Evolutionary conservation across 148 eudicot species (phyloP), one percentile per base, ranked within the genome.

Genomic region (Heliosperma pusillum): DNA sequence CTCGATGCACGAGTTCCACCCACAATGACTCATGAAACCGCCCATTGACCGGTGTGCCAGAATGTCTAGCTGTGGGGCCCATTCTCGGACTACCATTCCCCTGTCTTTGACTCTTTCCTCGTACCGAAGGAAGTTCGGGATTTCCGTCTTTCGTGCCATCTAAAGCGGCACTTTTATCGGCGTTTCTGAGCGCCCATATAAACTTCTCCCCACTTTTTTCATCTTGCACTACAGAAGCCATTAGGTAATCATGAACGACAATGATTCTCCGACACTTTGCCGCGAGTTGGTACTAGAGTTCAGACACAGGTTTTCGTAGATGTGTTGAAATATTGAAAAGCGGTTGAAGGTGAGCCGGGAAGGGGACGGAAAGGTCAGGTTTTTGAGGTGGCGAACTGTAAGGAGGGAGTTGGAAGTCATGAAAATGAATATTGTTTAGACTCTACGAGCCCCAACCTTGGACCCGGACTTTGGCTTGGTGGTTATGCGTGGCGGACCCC

Each of bases 171-270:
- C 52, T 7, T 5, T 47, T 12, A 47, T 47, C 52, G 52, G 52
- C 52, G 13, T 47, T 40, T 36, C 88, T 83, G 20, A 87, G 26
- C 29, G 78, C 90, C 93, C 90, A 89, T 8, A 87, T 36, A 74
- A 89, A 89, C 70, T 82, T 87, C 13, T 78, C 76, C 25, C 56
- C 67, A 68, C 88, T 85, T 33, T 50, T 29, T 29, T 29, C 69
- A 30, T 90, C 96, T 36, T 81, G 85, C 1, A 88, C 77, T 0
- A 83, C 90, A 1, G 44, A 78, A 0, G 81, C 66, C 78, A 87
- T 84, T 0, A 88, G 66, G 12, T 70, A 15, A 63, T 90, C 92
- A 66, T 88, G 79, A 19, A 90, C 74, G 4, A 87, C 69, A 15
- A 88, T 63, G 16, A 85, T 44, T 73, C 81, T 74, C 19, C 57